These are phyloP conservation scores for Coniochaeta prunicola DNA, from an alignment of 2,329 filamentous ascomycete genomes.

Conservation along the genomic window DNA sequence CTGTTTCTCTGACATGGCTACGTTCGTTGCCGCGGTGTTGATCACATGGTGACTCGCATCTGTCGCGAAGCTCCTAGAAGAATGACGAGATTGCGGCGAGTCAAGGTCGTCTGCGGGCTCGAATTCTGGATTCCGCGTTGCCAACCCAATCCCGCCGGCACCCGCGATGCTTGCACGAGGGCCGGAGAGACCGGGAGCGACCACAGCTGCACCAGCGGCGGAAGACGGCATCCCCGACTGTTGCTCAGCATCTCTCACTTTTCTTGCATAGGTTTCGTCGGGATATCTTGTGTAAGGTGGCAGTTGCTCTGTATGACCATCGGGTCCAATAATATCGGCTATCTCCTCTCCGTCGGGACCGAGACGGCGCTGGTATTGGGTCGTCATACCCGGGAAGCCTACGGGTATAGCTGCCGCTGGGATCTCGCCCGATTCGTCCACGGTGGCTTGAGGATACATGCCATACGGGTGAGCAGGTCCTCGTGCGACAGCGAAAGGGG, in stretches of 20 bases:
- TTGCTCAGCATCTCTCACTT: conserved; percentile 24
- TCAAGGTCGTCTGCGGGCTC: conserved; percentile 49
- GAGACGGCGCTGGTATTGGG: conserved; percentile 63
- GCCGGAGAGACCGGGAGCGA: conserved; percentile 7
- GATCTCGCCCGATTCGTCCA: conserved; percentile 41
- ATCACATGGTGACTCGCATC: conserved; percentile 47
- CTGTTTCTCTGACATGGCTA: conserved; percentile 37
- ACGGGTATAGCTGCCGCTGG: conserved; percentile 48
- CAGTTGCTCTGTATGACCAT: conserved; percentile 84
- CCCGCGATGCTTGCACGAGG: conserved; percentile 34
- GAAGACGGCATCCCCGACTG: conserved; percentile 3
- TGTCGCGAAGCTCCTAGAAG: conserved; percentile 41
- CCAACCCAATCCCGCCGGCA: conserved; percentile 55
- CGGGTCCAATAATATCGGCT: conserved; percentile 79
- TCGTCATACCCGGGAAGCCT: conserved; percentile 64
- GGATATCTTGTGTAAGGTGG: conserved; percentile 90
- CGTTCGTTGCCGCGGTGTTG: conserved; percentile 37
- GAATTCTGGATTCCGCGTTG: conserved; percentile 56
- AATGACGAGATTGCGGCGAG: conserved; percentile 42
- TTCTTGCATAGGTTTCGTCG: conserved; percentile 59
- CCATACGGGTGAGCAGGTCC: conserved; percentile 79
- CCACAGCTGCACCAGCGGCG: conserved; percentile 5
- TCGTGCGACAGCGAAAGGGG: conserved; percentile 50
- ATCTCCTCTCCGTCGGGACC: conserved; percentile 78
- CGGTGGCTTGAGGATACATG: conserved; percentile 77